Evolutionary conservation across 371 early-diverging fungal species (phyloP).

Genomic region (Umbelopsis sp.): DNA sequence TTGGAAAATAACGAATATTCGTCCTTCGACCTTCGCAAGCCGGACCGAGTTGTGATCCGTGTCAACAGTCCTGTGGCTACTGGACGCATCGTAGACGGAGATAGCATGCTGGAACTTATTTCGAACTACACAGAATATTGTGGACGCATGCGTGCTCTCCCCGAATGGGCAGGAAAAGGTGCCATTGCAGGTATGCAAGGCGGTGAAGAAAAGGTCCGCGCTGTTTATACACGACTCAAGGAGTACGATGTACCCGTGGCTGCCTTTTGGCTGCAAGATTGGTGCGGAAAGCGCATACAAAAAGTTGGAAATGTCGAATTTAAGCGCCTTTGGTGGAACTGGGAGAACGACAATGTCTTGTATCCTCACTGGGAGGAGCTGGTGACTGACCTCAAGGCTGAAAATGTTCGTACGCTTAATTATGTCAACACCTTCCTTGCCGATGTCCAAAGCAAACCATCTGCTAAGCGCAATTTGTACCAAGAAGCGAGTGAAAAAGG

Average conservation of each 20-base stretch:
- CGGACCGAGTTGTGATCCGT: constrained; percentile 45
- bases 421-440: constrained; percentile 51
- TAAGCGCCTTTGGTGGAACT: constrained; percentile 54
- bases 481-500: constrained; percentile 38
- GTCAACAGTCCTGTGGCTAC: constrained; percentile 32
- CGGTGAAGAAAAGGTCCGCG: constrained; percentile 41
- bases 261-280: constrained; percentile 52
- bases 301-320: constrained; percentile 28
- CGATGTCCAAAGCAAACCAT: constrained; percentile 29
- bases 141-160: constrained; percentile 53
- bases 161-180: constrained; percentile 53
- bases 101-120: constrained; percentile 46
- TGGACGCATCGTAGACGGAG: constrained; percentile 48
- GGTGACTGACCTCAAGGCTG: constrained; percentile 30
- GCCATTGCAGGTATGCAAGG: constrained; percentile 53
- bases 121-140: constrained; percentile 50
- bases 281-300: constrained; percentile 50
- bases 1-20: constrained; percentile 55
- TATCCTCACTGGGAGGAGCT: constrained; percentile 53
- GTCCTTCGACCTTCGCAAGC: constrained; percentile 50
- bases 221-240: constrained; percentile 32
- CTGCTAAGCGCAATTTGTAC: constrained; percentile 36
- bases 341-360: constrained; percentile 44
- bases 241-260: constrained; percentile 39
- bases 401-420: constrained; percentile 31